phyloP scores from a whole-genome alignment of 495 filamentous ascomycete genomes.

The Penicillium macrosclerotiorum region DNA sequence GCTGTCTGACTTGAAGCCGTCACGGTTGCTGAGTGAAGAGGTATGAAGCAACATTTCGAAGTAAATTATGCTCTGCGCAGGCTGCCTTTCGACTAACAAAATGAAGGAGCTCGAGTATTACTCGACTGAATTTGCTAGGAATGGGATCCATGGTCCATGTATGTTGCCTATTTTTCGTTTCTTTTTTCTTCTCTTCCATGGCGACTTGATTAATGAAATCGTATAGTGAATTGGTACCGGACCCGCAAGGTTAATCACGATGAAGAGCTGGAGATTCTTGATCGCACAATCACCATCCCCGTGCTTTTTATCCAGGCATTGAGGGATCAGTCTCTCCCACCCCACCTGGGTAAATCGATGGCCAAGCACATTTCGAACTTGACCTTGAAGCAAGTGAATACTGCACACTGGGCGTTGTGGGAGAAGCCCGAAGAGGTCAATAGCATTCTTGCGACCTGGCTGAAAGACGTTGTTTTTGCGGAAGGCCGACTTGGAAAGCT shows the following conservation, averaged over 20 bases:
- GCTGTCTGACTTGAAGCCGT: constrained; percentile 46
- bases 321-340: constrained; percentile 66
- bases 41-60: too few species aligned
- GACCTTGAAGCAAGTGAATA: constrained; percentile 55
- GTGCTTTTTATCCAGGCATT: constrained; percentile 70
- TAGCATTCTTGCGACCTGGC: constrained; percentile 43
- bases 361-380: constrained; percentile 59
- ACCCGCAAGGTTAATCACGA: constrained; percentile 67
- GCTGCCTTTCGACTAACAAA: too few species aligned
- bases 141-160: constrained; percentile 73
- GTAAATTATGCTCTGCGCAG: too few species aligned
- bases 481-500: constrained; percentile 19
- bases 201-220: not conserved
- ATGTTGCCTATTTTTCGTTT: constrained; percentile 26
- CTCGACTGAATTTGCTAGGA: constrained; percentile 61
- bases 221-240: constrained; percentile 77
- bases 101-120: constrained; percentile 74
- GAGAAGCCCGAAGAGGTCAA: constrained; percentile 61
- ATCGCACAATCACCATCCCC: constrained; percentile 59
- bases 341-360: constrained; percentile 66
- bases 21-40: constrained; percentile 58
- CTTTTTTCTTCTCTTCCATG: not conserved
- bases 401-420: constrained; percentile 69
- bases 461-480: constrained; percentile 41
- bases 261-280: constrained; percentile 61